Evolutionary conservation across 2,329 filamentous ascomycete species (phyloP).

Genomic region (Fusarium brevicatenulatum): DNA sequence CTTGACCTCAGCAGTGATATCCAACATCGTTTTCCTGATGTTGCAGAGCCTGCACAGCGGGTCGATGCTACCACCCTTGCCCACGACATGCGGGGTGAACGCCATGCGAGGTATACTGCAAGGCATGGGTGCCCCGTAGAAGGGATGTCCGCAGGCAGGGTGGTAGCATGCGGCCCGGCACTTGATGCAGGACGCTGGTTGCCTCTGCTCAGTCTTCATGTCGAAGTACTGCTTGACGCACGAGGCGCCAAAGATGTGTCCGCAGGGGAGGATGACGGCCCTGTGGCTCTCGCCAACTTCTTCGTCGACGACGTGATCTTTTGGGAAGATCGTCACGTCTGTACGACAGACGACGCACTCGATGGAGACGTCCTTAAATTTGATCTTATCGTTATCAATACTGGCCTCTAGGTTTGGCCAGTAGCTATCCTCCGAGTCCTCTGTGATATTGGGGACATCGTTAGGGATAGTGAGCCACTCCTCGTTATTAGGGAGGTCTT

Average conservation of each 20-base stretch:
- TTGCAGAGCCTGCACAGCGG: neutral
- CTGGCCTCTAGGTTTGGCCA: neutral
- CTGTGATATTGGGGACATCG: neutral
- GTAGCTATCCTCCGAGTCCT: neutral
- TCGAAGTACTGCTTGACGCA: neutral
- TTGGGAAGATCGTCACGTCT: neutral
- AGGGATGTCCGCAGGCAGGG: neutral
- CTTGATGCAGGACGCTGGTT: neutral
- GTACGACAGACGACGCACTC: neutral
- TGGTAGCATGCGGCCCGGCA: neutral
- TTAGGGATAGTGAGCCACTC: neutral
- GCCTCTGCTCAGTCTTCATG: neutral
- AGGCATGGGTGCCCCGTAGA: neutral
- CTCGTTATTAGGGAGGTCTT: neutral
- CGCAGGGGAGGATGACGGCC: neutral
- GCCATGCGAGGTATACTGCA: neutral
- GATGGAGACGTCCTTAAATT: neutral
- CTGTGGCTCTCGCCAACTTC: neutral
- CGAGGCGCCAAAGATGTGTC: conserved; percentile 1
- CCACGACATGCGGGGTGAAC: neutral
- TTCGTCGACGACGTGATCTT: neutral
- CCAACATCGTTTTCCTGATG: too few relatives aligned
- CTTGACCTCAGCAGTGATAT: too few relatives aligned
- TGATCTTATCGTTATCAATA: neutral
- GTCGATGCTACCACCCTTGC: neutral